Conservation (phyloP, 352 stramenopile species). For the Phytophthora pseudosyringae region DNA sequence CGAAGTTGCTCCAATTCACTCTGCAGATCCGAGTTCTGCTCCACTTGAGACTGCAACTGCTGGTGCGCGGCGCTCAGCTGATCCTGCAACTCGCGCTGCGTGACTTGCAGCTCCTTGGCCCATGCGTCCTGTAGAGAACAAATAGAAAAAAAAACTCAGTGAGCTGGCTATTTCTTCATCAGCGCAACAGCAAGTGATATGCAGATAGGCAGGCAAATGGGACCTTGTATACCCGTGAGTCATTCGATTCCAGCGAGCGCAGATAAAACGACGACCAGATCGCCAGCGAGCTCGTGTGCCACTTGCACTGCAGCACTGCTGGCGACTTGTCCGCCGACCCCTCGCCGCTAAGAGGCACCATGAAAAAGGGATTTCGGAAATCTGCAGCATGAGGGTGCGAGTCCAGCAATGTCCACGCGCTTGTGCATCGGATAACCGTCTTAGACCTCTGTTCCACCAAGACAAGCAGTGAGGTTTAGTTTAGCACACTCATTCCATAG, state of each 20-base stretch:
- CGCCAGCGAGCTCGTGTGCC: conserved; percentile 82
- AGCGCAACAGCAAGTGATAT: conserved; percentile 2
- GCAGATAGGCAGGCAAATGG: conserved; percentile 23
- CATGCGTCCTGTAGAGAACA: conserved; percentile 66
- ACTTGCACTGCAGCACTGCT: conserved; percentile 83
- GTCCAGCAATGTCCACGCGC: conserved; percentile 69
- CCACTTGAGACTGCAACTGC: conserved; percentile 70
- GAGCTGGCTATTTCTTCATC: background rate
- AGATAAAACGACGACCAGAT: conserved; percentile 89
- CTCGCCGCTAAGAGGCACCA: conserved; percentile 51
- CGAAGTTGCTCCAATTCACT: conserved; percentile 70
- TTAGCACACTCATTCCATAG: background rate
- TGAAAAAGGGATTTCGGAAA: conserved; percentile 84
- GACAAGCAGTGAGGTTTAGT: conserved; percentile 3
- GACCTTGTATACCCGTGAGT: conserved; percentile 79
- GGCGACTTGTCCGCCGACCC: conserved; percentile 62
- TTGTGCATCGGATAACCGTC: conserved; percentile 65
- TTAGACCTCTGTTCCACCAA: conserved; percentile 54
- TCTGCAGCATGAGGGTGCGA: conserved; percentile 46
- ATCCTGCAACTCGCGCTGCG: conserved; percentile 77
- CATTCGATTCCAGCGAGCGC: conserved; percentile 82
- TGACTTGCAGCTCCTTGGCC: conserved; percentile 83
- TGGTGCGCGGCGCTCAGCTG: conserved; percentile 70
- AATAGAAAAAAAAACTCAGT: conserved; percentile 12
- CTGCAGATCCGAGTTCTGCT: conserved; percentile 79